phyloP scores from a whole-genome alignment of 2,329 filamentous ascomycete genomes.

The Pseudonectria buxi region DNA sequence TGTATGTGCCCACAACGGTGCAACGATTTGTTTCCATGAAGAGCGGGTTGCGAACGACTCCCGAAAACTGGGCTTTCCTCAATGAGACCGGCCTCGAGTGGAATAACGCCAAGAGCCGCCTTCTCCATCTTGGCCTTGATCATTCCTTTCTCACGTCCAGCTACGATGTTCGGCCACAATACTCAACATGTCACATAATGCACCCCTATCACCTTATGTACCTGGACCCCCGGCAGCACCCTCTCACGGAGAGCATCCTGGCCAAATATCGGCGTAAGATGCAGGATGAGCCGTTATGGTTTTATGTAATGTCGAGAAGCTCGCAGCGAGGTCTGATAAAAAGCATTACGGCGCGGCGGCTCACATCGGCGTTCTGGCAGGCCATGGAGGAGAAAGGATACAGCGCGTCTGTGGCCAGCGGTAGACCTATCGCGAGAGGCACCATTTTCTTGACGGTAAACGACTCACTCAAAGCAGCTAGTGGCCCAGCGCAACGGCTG shows the following conservation, averaged over 20 bases:
- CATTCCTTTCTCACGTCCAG: slow-evolving; percentile 6
- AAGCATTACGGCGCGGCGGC: slow-evolving; percentile 15
- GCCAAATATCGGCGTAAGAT: slow-evolving; percentile 21
- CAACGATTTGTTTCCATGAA: slow-evolving; percentile 13
- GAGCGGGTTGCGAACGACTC: slow-evolving; percentile 24
- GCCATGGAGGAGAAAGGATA: slow-evolving; percentile 23
- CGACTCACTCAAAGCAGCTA: slow-evolving; percentile 12
- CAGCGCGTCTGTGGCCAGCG: slow-evolving; percentile 4
- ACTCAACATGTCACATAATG: slow-evolving; percentile 25
- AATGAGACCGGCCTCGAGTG: slow-evolving; percentile 18
- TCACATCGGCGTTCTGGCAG: slow-evolving; percentile 21
- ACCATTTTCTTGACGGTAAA: slow-evolving; percentile 12
- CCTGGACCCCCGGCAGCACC: slow-evolving; percentile 27
- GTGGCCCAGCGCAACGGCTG: slow-evolving; percentile 15
- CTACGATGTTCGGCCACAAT: slow-evolving; percentile 20
- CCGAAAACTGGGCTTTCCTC: slow-evolving; percentile 22
- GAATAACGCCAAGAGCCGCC: slow-evolving; percentile 15
- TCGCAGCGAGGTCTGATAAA: slow-evolving; percentile 19
- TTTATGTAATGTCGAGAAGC: slow-evolving; percentile 15
- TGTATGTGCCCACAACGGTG: slow-evolving; percentile 14
- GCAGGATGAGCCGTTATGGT: slow-evolving; percentile 26
- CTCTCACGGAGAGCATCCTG: slow-evolving; percentile 21
- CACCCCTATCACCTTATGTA: slow-evolving; percentile 26
- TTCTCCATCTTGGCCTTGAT: slow-evolving; percentile 8
- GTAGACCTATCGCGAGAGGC: slow-evolving; percentile 5